These are phyloP conservation scores for Trametes elegans DNA, from an alignment of 768 basidiomycete genomes.

Conservation along the genomic window DNA sequence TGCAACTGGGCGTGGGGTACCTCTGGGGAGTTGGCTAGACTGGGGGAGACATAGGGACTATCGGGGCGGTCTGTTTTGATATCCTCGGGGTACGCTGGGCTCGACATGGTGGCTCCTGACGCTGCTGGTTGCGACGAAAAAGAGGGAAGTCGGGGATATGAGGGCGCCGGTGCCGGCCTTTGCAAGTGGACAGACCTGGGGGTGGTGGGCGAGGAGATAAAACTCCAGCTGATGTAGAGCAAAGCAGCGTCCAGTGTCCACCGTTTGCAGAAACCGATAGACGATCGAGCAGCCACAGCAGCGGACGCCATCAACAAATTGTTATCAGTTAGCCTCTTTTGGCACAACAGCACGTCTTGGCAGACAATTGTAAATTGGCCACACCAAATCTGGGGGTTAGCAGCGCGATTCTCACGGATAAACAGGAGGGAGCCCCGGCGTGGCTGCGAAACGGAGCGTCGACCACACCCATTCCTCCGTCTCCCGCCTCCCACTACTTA, in stretches of 20 bases:
- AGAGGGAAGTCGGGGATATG: neutral
- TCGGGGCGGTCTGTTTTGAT: constrained; percentile 6
- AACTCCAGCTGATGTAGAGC: neutral
- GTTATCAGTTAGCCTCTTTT: constrained; percentile 17
- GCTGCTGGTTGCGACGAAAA: neutral
- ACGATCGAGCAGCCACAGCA: constrained; percentile 4
- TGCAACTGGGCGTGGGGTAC: neutral
- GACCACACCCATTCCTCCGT: neutral
- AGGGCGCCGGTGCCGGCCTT: constrained; percentile 5
- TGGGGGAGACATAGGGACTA: neutral
- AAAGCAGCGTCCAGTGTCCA: neutral
- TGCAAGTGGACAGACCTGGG: constrained; percentile 6
- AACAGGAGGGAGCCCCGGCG: neutral
- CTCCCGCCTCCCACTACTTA: neutral
- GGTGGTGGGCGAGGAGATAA: constrained; percentile 1
- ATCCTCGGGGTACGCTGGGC: constrained; percentile 11
- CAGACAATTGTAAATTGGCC: no score
- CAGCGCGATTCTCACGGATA: neutral
- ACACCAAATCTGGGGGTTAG: no score
- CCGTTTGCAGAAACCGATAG: neutral
- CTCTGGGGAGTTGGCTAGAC: neutral
- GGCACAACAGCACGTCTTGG: no score
- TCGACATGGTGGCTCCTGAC: constrained; percentile 10
- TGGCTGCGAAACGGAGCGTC: neutral
- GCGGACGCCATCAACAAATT: constrained; percentile 9